Evolutionary conservation across 805 yeast genomes (phyloP).

Genomic region (Metschnikowia colocasiae): DNA sequence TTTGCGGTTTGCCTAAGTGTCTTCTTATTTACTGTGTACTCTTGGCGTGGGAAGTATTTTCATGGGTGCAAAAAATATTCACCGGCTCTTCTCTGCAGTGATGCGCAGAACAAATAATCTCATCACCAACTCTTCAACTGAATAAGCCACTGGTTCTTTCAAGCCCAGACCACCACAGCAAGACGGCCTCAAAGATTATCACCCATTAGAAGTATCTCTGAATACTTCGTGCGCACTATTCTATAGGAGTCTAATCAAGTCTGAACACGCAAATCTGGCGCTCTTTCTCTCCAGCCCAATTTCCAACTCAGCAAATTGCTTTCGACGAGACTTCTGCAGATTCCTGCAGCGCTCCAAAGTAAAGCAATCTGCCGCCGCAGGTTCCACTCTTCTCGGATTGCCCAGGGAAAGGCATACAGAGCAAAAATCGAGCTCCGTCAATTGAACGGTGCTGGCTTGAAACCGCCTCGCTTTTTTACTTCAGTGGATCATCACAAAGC

Average conservation of each 20-base stretch:
- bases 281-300: neutral
- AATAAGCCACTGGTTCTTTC: neutral
- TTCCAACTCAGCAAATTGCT: conserved; percentile 2
- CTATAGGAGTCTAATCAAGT: neutral
- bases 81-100: neutral
- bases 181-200: neutral
- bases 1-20: too few relatives aligned
- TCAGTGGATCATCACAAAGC: conserved; percentile 6
- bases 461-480: conserved; percentile 14
- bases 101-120: conserved; percentile 2
- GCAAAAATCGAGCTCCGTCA: neutral
- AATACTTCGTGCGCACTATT: neutral
- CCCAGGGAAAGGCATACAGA: neutral
- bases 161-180: neutral
- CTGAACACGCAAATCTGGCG: neutral
- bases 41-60: neutral
- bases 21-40: too few relatives aligned
- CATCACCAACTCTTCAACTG: neutral
- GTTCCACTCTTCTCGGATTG: neutral
- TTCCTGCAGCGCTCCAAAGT: conserved; percentile 3
- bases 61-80: neutral
- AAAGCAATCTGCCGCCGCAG: neutral
- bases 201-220: neutral
- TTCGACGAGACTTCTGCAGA: conserved; percentile 5
- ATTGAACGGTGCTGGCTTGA: neutral